Base-by-base conservation (phyloP, 441 rosid species). In the Populus hybrid region DNA sequence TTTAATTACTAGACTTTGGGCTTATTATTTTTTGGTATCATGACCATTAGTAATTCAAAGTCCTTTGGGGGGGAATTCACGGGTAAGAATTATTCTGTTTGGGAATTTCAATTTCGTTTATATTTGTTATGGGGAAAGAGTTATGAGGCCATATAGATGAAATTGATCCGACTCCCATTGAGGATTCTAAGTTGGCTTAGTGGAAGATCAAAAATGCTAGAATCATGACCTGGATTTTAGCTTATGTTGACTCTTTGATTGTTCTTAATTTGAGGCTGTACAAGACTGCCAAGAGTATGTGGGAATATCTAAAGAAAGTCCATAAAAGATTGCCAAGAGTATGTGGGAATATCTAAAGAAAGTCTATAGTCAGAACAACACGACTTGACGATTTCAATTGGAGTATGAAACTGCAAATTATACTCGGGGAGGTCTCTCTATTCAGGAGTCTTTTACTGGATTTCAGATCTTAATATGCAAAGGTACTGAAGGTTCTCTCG, bases 71-170 rank as follows among this genome's bases (percentile, higher is more conserved):
- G 18, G 24, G 3, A 7, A 18, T 3, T 61, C 18, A 65, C 30
- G 9, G n/a, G 63, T 34, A 74, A 63, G 8, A 61, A 35, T 74
- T 74, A 64, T 65, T 32, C 59, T 10, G 19, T 53, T 6, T 74
- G 24, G 21, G 63, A 74, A 74, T 63, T 74, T 35, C 16, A 35
- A 24, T 74, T 74, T 38, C 38, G 12, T 34, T 65, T 30, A 30
- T 74, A 7, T 74, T 1, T 65, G 61, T 74, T 21, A 74, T 61
- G 10, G 34, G 35, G 34, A 65, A 74, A n/a, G 77, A 65, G 5
- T 65, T 65, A 74, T 65, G 57, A 32, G 59, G 70, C 11, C 71
- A 38, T 24, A 24, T 64, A 19, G 70, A 74, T 74, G 77, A 70
- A 9, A 74, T 3, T 65, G 61, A 9, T 34, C 36, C 16, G 9